phyloP scores from a whole-genome alignment of 2,329 filamentous ascomycete species.

The Onygenales sp. region DNA sequence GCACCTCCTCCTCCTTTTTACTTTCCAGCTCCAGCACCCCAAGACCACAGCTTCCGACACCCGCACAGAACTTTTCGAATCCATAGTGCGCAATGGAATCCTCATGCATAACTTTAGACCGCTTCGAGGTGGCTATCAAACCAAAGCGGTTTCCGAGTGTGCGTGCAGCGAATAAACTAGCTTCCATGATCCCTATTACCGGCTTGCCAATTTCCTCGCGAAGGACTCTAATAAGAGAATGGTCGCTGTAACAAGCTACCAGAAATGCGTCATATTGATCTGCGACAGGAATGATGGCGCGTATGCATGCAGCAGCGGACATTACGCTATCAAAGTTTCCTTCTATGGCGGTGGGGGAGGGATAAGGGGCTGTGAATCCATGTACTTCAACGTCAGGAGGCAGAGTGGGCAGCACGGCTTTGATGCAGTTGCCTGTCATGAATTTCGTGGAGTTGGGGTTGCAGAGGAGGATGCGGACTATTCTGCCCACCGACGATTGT shows the following conservation, averaged over 20 bases:
- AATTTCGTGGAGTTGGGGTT: constrained; percentile 35
- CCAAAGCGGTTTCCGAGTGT: constrained; percentile 59
- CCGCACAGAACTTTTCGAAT: constrained; percentile 50
- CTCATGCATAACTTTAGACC: constrained; percentile 66
- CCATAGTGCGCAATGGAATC: constrained; percentile 48
- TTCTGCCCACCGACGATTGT: not conserved
- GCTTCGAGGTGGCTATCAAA: constrained; percentile 76
- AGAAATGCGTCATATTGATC: constrained; percentile 60
- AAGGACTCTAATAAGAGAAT: constrained; percentile 61
- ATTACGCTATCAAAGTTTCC: constrained; percentile 20
- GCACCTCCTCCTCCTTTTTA: constrained; percentile 53
- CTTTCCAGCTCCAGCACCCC: constrained; percentile 71
- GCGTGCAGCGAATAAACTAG: constrained; percentile 58
- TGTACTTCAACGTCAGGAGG: constrained; percentile 27
- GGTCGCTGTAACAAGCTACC: constrained; percentile 80
- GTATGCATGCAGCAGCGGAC: constrained; percentile 54
- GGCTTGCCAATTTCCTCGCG: constrained; percentile 33
- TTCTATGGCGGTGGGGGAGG: constrained; percentile 14
- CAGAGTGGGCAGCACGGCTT: constrained; percentile 26
- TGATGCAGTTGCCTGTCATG: constrained; percentile 33
- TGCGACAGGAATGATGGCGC: constrained; percentile 38
- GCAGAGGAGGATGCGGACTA: constrained; percentile 27
- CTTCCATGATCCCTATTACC: constrained; percentile 79
- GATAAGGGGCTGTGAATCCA: constrained; percentile 28
- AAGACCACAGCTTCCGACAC: constrained; percentile 72